Conservation (phyloP, 768 basidiomycete species). For the Leccinum truebloodii region DNA sequence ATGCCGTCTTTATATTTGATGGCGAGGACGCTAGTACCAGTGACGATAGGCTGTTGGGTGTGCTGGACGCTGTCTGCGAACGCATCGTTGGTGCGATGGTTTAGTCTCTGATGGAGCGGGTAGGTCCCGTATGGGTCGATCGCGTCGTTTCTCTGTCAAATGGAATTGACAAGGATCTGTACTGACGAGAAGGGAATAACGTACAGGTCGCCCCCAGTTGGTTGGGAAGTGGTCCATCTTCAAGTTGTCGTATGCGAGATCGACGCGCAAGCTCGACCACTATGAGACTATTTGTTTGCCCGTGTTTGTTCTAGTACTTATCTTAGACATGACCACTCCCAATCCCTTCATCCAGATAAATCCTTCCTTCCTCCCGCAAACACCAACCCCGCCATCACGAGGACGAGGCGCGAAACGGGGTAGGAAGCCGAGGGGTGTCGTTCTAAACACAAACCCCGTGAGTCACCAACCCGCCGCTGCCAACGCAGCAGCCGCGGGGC, state of each 20-base stretch:
- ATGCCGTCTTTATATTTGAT: slow-evolving; percentile 95
- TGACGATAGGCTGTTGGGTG: slow-evolving; percentile 94
- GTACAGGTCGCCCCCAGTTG: slow-evolving; percentile 80
- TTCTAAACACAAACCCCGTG: slow-evolving; percentile 9
- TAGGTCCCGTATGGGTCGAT: slow-evolving; percentile 77
- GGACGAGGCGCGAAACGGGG: slow-evolving; percentile 30
- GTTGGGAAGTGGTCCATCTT: slow-evolving; percentile 82
- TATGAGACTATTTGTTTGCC: slow-evolving; percentile 25
- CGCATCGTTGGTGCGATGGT: slow-evolving; percentile 49
- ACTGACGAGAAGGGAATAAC: slow-evolving; percentile 20
- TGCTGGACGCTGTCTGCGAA: slow-evolving; percentile 70
- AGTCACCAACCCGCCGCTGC: slow-evolving; percentile 14
- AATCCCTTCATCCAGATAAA: slow-evolving; percentile 30
- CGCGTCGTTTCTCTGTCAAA: slow-evolving; percentile 56
- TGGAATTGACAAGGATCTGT: neutral
- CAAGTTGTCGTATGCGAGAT: slow-evolving; percentile 7
- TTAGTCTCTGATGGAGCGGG: slow-evolving; percentile 65
- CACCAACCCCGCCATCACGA: slow-evolving; percentile 25
- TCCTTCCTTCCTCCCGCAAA: slow-evolving; percentile 16
- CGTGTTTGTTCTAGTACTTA: slow-evolving; percentile 13
- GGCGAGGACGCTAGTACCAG: slow-evolving; percentile 94
- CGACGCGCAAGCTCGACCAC: slow-evolving; percentile 23
- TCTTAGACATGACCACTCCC: slow-evolving; percentile 18
- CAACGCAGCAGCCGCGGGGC: neutral
- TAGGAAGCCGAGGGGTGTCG: slow-evolving; percentile 24